phyloP scores from a whole-genome alignment of 2,329 filamentous ascomycete species.

The Microdochium nivale region DNA sequence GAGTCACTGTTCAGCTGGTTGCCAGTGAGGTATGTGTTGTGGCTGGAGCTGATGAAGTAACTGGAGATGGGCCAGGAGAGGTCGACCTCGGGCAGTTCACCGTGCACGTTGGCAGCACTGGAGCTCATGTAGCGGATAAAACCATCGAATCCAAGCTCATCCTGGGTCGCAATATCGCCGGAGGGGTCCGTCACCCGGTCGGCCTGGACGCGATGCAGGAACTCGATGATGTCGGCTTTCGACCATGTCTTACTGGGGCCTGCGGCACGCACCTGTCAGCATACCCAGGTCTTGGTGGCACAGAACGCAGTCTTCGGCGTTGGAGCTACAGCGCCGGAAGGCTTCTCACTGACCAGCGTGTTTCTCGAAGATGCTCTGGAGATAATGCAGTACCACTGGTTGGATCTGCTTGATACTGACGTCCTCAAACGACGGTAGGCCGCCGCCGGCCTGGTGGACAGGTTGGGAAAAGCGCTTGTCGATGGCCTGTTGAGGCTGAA shows the following conservation, averaged over 20 bases:
- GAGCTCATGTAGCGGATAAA: slow-evolving; percentile 52
- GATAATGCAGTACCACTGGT: slow-evolving; percentile 28
- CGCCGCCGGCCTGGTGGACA: slow-evolving; percentile 37
- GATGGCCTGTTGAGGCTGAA: not conserved
- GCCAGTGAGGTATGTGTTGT: slow-evolving; percentile 89
- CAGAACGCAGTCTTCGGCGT: slow-evolving; percentile 29
- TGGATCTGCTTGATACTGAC: slow-evolving; percentile 32
- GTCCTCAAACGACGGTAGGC: slow-evolving; percentile 29
- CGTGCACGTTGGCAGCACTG: slow-evolving; percentile 30
- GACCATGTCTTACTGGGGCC: not conserved
- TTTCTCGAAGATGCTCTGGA: slow-evolving; percentile 36
- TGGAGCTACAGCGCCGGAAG: slow-evolving; percentile 8
- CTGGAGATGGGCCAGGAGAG: slow-evolving; percentile 75
- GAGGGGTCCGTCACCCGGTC: slow-evolving; percentile 21
- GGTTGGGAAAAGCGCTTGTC: slow-evolving; percentile 10
- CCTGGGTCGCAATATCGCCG: slow-evolving; percentile 19
- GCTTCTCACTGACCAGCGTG: slow-evolving; percentile 22
- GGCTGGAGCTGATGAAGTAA: slow-evolving; percentile 90
- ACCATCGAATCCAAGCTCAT: slow-evolving; percentile 33
- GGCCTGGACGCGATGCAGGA: slow-evolving; percentile 37
- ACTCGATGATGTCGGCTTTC: slow-evolving; percentile 25
- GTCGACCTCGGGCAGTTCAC: slow-evolving; percentile 32
- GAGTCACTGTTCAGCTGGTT: slow-evolving; percentile 82
- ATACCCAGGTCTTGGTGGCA: not conserved
- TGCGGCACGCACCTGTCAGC: not conserved